These are phyloP conservation scores for Umbilicus rupestris DNA, from an alignment of 164 flowering plant genomes.

Conservation along the genomic window DNA sequence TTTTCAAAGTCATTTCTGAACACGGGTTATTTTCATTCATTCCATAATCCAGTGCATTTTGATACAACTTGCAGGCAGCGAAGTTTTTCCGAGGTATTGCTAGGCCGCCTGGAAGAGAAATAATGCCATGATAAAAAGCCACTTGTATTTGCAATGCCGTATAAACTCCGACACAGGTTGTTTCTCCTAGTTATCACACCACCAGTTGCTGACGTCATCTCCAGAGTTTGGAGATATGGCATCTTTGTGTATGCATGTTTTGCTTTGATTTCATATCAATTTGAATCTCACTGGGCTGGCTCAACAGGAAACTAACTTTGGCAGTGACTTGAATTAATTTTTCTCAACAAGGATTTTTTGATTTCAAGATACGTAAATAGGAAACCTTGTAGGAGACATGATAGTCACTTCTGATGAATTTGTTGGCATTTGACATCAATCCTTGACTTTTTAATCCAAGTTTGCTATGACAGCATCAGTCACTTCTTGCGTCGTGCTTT, in stretches of 20 bases:
- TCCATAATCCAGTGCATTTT: neutral
- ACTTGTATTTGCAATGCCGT: neutral
- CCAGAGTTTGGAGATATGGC: neutral
- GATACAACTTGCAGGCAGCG: conserved; percentile 42
- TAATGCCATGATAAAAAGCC: neutral
- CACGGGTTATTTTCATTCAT: too few species aligned
- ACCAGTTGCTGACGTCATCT: neutral
- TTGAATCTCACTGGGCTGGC: neutral
- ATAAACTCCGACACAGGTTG: neutral
- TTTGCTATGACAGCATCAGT: neutral
- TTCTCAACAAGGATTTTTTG: too few species aligned
- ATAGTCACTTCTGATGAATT: neutral
- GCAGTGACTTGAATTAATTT: too few species aligned
- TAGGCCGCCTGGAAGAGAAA: conserved; percentile 32
- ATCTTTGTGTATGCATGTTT: neutral
- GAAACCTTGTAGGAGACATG: neutral
- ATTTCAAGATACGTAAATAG: neutral
- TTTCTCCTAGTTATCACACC: neutral
- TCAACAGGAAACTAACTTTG: neutral
- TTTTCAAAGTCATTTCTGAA: too few species aligned
- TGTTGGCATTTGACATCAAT: neutral
- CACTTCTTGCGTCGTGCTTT: conserved; percentile 5
- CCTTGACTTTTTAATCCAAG: neutral
- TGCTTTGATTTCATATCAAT: neutral
- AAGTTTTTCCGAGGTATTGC: conserved; percentile 53